Conservation (phyloP, 2,329 filamentous ascomycete species). For the Sclerotinia sclerotiorum region DNA sequence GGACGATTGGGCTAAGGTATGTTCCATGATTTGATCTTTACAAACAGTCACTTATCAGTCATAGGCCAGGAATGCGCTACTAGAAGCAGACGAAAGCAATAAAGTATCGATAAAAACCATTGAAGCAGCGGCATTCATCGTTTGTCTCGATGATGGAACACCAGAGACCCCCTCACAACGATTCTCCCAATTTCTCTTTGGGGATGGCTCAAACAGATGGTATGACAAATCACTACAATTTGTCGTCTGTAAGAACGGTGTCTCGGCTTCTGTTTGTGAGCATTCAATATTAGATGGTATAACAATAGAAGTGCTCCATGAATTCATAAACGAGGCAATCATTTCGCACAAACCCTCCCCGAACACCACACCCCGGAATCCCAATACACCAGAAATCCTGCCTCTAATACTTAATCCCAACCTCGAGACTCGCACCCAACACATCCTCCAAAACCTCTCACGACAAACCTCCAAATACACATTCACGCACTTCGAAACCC, state of each 20-base stretch:
- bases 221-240: conserved; percentile 36
- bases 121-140: conserved; percentile 32
- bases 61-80: neutral
- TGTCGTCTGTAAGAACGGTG: conserved; percentile 33
- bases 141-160: conserved; percentile 34
- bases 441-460: neutral
- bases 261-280: conserved; percentile 30
- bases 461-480: neutral
- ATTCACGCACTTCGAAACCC: neutral
- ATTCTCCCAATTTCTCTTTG: conserved; percentile 27
- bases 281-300: conserved; percentile 32
- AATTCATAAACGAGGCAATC: conserved; percentile 6
- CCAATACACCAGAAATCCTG: neutral
- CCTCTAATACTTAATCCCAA: neutral
- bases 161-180: conserved; percentile 29
- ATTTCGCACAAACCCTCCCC: neutral
- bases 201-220: conserved; percentile 36
- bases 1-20: conserved; percentile 10
- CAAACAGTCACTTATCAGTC: no score
- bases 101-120: conserved; percentile 26
- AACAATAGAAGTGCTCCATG: neutral
- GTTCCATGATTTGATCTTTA: neutral
- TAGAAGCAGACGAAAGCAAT: neutral
- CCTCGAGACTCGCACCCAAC: neutral
- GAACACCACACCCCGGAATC: neutral